These are phyloP conservation scores for Globisporangium solare DNA, from an alignment of 352 stramenopile genomes.

Conservation along the genomic window DNA sequence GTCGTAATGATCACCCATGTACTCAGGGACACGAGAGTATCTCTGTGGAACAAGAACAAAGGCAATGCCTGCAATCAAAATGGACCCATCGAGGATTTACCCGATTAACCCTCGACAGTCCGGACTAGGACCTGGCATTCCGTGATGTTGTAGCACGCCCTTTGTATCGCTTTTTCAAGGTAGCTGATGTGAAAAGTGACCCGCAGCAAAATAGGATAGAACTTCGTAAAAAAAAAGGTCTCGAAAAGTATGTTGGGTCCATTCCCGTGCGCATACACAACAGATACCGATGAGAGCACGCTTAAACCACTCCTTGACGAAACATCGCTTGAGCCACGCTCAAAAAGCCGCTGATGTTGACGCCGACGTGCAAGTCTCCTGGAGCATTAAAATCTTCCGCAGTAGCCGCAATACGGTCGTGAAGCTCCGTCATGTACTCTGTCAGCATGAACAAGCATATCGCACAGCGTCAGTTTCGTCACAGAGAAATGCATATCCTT, in stretches of 20 bases:
- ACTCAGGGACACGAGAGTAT: no score
- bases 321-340: constrained; percentile 97
- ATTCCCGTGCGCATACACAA: neutral
- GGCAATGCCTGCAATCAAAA: no score
- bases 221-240: neutral
- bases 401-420: constrained; percentile 63
- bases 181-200: no score
- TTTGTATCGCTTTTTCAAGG: no score
- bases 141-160: no score
- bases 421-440: constrained; percentile 81
- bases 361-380: constrained; percentile 83
- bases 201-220: no score
- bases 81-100: no score
- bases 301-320: constrained; percentile 94
- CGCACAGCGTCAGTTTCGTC: neutral
- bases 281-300: constrained; percentile 3
- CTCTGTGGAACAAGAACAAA: no score
- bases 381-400: constrained; percentile 74
- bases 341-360: constrained; percentile 97
- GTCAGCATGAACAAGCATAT: constrained; percentile 10
- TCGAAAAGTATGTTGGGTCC: neutral
- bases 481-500: neutral
- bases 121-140: no score
- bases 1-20: no score
- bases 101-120: no score